These are phyloP conservation scores for Globisporangium barbulae DNA, from an alignment of 352 stramenopile genomes.

Conservation along the genomic window DNA sequence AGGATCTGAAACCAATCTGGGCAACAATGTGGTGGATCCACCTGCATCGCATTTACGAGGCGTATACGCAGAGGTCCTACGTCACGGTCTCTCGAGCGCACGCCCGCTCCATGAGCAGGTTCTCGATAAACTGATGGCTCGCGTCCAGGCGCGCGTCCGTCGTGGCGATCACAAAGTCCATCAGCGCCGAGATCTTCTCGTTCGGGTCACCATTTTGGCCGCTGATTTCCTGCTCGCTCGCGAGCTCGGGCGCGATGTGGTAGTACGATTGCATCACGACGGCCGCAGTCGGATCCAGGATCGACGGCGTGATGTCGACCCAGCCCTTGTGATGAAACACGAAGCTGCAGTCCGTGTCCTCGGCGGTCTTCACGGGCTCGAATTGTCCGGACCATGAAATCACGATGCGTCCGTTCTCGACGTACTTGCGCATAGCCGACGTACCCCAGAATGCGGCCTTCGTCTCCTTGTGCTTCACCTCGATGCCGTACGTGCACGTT, in stretches of 20 bases:
- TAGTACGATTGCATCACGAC: constrained; percentile 21
- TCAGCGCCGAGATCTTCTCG: constrained; percentile 16
- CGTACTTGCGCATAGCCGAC: constrained; percentile 16
- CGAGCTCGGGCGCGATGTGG: constrained; percentile 14
- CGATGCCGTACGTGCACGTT: constrained; percentile 16
- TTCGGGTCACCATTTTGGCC: not conserved
- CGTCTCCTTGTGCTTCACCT: constrained; percentile 17
- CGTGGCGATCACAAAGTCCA: constrained; percentile 19
- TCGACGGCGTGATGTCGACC: constrained; percentile 15
- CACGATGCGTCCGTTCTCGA: constrained; percentile 17
- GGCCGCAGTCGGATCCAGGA: constrained; percentile 4
- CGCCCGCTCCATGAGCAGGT: constrained; percentile 11
- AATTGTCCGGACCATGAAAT: constrained; percentile 15
- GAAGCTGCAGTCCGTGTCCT: constrained; percentile 4
- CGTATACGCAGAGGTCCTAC: not conserved
- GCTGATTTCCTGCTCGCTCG: not conserved
- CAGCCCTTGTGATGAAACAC: constrained; percentile 16
- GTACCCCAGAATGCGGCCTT: constrained; percentile 16
- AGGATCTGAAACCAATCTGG: too few species aligned
- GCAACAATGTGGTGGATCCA: not conserved
- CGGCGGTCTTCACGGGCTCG: constrained; percentile 1
- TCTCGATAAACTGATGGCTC: constrained; percentile 20
- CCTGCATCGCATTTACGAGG: not conserved
- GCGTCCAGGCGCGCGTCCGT: constrained; percentile 12
- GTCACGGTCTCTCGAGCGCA: not conserved